Evolutionary conservation across 805 yeast genomes (phyloP).

Genomic region (Starmera caribaea): DNA sequence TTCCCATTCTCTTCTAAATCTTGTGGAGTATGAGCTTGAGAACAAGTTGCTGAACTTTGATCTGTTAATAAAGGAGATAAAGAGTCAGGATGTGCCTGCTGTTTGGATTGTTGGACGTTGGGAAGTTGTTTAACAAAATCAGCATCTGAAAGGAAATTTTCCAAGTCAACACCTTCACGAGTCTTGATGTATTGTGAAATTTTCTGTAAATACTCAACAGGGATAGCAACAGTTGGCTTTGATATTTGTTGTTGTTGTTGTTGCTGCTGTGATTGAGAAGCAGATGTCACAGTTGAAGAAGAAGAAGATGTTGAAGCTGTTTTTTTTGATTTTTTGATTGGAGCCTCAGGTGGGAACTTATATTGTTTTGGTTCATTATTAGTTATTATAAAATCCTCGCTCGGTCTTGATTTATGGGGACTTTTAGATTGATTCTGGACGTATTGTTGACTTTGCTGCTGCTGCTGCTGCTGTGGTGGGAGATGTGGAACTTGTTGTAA

Average conservation of each 20-base stretch:
- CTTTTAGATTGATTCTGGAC: background rate
- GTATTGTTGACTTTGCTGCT: constrained; percentile 2
- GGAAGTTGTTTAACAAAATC: constrained; percentile 4
- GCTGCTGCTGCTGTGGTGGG: constrained; percentile 4
- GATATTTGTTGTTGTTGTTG: background rate
- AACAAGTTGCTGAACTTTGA: background rate
- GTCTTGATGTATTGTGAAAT: constrained; percentile 13
- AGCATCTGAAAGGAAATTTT: constrained; percentile 6
- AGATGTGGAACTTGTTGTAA: background rate
- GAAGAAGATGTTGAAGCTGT: too few species aligned
- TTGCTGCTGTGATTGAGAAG: background rate
- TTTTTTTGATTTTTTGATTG: too few species aligned
- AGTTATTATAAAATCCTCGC: constrained; percentile 35
- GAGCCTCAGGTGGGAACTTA: constrained; percentile 29
- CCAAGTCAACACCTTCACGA: constrained; percentile 14
- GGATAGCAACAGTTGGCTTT: constrained; percentile 15
- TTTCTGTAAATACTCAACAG: constrained; percentile 18
- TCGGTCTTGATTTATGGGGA: background rate
- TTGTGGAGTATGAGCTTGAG: constrained; percentile 3
- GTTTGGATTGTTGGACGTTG: background rate
- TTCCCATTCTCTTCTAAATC: background rate
- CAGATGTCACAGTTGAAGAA: too few species aligned
- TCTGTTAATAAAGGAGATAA: constrained; percentile 2
- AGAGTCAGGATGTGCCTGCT: constrained; percentile 1
- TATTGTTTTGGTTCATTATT: constrained; percentile 33